A percentile compares a stretch with the other conserved stretches of the same genome.
These are phyloP conservation scores for Coemansia sp. DNA, from an alignment of 192 early-diverging fungal genomes.

Conservation along the genomic window DNA sequence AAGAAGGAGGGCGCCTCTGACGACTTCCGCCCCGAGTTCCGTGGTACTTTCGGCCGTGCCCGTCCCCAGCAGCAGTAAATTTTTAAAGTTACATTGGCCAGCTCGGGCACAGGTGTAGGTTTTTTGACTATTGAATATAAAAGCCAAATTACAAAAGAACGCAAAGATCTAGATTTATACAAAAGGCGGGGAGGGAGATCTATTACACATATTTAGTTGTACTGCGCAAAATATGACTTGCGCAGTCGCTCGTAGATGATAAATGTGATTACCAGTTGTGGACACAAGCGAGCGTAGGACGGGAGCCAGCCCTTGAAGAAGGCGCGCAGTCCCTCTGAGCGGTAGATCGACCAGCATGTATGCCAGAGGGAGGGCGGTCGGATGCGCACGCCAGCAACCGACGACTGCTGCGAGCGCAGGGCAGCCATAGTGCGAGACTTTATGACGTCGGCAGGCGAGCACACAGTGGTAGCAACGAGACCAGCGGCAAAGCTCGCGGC, in stretches of 20 bases:
- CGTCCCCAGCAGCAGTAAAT: constrained; percentile 45
- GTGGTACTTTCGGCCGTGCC: constrained; percentile 90
- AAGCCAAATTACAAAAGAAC: constrained; percentile 9
- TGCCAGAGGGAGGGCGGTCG: constrained; percentile 29
- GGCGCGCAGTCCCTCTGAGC: constrained; percentile 67
- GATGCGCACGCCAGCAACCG: constrained; percentile 38
- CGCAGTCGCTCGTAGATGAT: constrained; percentile 77
- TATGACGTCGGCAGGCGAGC: constrained; percentile 79
- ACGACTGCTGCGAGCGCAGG: constrained; percentile 20
- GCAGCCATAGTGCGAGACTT: constrained; percentile 82
- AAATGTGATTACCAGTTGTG: constrained; percentile 86
- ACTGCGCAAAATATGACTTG: constrained; percentile 45
- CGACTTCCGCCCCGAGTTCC: constrained; percentile 98
- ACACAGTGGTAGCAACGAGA: constrained; percentile 76
- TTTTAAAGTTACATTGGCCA: not conserved
- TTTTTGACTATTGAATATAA: constrained; percentile 13
- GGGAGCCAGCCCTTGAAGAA: constrained; percentile 89
- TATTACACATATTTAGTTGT: constrained; percentile 11
- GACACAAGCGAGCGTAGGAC: constrained; percentile 75
- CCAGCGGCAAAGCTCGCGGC: constrained; percentile 73
- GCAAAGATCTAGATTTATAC: constrained; percentile 7
- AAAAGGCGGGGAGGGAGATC: not conserved
- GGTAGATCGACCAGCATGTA: constrained; percentile 45
- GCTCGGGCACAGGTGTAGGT: constrained; percentile 10
- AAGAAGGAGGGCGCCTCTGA: constrained; percentile 94